phyloP scores from a whole-genome alignment of 1,139 yeast species.

The Protomyces lactucae-debilis region DNA sequence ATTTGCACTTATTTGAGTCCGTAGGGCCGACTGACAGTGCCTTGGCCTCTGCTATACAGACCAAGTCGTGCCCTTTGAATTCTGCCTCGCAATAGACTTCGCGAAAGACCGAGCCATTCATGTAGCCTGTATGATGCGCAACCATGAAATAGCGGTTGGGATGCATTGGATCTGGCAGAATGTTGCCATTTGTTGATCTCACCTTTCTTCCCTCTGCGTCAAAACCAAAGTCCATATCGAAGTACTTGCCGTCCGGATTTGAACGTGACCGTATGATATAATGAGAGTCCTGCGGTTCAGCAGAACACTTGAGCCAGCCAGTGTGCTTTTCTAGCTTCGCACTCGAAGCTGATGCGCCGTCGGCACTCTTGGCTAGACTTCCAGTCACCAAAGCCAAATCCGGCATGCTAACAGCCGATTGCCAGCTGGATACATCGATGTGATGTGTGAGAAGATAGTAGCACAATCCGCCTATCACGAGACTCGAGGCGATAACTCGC shows the following conservation, averaged over 20 bases:
- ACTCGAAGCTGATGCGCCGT: neutral
- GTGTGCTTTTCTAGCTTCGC: neutral
- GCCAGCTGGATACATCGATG: neutral
- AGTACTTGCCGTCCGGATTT: neutral
- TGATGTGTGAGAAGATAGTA: neutral
- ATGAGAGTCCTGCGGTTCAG: neutral
- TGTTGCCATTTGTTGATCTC: neutral
- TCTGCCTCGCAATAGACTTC: conserved; percentile 7
- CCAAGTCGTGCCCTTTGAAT: conserved; percentile 2
- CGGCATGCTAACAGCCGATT: neutral
- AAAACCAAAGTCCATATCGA: neutral
- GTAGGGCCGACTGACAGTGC: conserved; percentile 7
- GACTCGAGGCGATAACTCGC: neutral
- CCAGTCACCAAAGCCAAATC: neutral
- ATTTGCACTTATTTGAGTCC: neutral
- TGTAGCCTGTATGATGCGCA: conserved; percentile 1
- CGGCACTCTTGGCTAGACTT: neutral
- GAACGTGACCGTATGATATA: neutral
- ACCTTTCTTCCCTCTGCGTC: neutral
- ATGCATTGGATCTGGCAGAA: neutral
- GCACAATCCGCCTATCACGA: neutral
- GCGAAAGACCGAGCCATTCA: conserved; percentile 6
- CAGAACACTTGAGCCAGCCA: neutral
- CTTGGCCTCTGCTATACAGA: neutral
- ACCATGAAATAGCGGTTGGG: conserved; percentile 2